Evolutionary conservation across 176 grass and related monocot species (phyloP).

Genomic region (Oryza officinalis): DNA sequence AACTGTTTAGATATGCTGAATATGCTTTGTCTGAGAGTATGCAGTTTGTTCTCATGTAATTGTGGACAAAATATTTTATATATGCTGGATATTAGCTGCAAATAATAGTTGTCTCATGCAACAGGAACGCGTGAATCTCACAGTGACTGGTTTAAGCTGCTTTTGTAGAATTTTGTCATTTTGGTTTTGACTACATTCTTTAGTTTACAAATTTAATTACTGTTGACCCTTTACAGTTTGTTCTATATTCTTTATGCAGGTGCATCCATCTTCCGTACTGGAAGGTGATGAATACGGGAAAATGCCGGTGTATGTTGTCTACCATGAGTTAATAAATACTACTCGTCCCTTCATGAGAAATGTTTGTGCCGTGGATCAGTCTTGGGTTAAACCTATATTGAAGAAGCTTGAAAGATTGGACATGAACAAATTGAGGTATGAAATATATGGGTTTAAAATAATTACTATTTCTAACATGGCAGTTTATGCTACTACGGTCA

Average conservation of each 20-base stretch:
- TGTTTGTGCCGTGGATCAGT: slow-evolving; percentile 76
- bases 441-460: not conserved
- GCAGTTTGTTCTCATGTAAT: not conserved
- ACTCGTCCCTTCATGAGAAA: slow-evolving; percentile 91
- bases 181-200: not conserved
- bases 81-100: not conserved
- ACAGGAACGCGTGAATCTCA: not conserved
- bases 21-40: not conserved
- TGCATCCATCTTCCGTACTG: slow-evolving; percentile 88
- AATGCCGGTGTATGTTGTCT: slow-evolving; percentile 78
- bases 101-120: not conserved
- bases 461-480: slow-evolving; percentile 6
- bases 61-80: not conserved
- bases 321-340: slow-evolving; percentile 90
- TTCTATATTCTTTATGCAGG: slow-evolving; percentile 41
- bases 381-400: slow-evolving; percentile 78
- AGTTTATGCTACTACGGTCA: not conserved
- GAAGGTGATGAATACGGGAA: slow-evolving; percentile 82
- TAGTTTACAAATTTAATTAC: not conserved
- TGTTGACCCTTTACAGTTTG: not conserved
- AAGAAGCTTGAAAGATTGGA: slow-evolving; percentile 90
- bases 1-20: not conserved
- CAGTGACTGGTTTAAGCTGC: not conserved
- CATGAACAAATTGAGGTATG: slow-evolving; percentile 77
- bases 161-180: not conserved